Evolutionary conservation across 345 rosid species (phyloP).

Genomic region (Hypericum perforatum): DNA sequence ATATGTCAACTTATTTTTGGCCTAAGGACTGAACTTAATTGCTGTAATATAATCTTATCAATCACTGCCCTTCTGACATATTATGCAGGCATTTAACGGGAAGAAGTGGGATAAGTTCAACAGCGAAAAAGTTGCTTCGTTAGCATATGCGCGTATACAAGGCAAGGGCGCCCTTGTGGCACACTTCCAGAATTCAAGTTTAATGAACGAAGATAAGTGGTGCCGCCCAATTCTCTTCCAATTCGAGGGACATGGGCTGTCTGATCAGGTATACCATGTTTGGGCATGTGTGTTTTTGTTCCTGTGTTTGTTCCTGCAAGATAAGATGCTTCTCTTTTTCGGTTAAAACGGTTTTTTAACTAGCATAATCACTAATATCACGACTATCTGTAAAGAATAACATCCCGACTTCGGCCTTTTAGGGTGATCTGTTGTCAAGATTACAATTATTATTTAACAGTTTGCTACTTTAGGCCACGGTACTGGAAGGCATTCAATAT

Average conservation of each 20-base stretch:
- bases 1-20: neutral
- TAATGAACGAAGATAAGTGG: conserved; percentile 75
- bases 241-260: conserved; percentile 46
- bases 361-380: no score
- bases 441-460: no score
- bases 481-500: no score
- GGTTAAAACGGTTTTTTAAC: no score
- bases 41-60: neutral
- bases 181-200: conserved; percentile 81
- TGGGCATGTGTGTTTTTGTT: neutral
- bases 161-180: conserved; percentile 84
- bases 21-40: neutral
- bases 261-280: conserved; percentile 44
- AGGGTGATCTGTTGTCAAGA: no score
- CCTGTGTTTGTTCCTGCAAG: no score
- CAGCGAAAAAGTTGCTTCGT: conserved; percentile 84
- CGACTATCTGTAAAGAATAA: no score
- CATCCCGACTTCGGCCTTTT: no score
- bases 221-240: conserved; percentile 69
- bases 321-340: no score
- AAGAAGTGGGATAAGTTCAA: conserved; percentile 96
- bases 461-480: no score
- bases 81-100: conserved; percentile 71
- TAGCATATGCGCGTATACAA: conserved; percentile 92
- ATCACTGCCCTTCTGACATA: neutral